Base-by-base conservation (phyloP, 129 eudicot genomes). In the Flaveria brownii region DNA sequence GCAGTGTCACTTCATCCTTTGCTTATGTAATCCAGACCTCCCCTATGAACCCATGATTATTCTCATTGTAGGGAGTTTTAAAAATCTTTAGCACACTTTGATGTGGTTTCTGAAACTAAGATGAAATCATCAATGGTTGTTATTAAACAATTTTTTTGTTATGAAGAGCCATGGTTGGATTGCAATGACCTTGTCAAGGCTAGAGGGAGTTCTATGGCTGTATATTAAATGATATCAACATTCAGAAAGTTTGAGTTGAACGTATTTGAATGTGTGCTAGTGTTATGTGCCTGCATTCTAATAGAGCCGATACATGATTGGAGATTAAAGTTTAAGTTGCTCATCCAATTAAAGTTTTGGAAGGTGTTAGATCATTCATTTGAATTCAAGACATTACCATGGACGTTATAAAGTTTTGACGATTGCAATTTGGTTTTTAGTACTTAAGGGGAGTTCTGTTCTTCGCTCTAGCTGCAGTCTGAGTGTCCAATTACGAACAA, bases 181-280 rank as follows among this genome's bases (percentile, higher is more conserved):
- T 15, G 30, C 43, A 46, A 22, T 42, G 10, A 73, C 22, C 68
- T 20, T 59, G 59, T 42, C 57, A 74, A 59, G 78, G 26, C 42
- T 59, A 59, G 67, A 72, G 77, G 55, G 68, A 74, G 70, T 62
- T 57, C 9, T 57, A 14, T 59, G 20, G 70, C 23, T 59, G 68
- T 73, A 57, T 23, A 15, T 45, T 60, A 15, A 10, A 17, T 60
- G 60, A 41, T 4, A 74, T 26, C 68, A 60, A 60, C 59, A 60
- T 25, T 20, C 20, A 25, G 69, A 54, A 72, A 50, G 43, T 62
- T 42, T 10, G 4, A 28, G 18, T 30, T 51, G 14, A 18, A 25
- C 64, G 36, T 20, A 57, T 30, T 2, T 30, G 5, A 30, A 30
- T 30, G 36, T 30, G 51, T 52, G 61, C 30, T 50, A 41, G 56